Evolutionary conservation across 1,139 yeast species (phyloP).

Genomic region (Trichomonascaceae sp.): DNA sequence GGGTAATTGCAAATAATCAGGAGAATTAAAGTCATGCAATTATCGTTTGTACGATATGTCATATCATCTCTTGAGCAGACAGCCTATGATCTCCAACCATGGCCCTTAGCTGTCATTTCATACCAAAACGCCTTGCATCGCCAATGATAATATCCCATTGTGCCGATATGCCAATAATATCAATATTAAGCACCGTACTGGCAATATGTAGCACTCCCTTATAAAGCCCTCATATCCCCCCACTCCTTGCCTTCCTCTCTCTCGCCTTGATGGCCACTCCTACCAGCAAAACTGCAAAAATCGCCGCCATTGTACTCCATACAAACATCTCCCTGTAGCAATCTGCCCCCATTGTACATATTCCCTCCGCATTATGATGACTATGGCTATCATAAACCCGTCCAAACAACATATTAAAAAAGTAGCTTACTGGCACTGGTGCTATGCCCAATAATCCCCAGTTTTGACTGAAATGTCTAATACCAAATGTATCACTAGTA

Average conservation of each 20-base stretch:
- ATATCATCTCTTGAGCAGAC: no score
- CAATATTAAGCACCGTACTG: no score
- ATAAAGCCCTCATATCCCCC: neutral
- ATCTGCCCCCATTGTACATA: constrained; percentile 3
- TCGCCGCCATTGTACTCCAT: neutral
- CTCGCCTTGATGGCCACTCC: neutral
- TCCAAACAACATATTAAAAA: constrained; percentile 36
- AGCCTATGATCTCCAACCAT: no score
- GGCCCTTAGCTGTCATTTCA: no score
- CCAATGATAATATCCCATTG: no score
- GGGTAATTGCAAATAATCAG: no score
- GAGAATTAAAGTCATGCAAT: no score
- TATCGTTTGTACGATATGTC: no score
- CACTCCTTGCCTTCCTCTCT: neutral
- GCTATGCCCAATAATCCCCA: constrained; percentile 61
- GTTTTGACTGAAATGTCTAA: constrained; percentile 63
- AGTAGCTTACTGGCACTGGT: constrained; percentile 35
- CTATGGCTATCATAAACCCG: constrained; percentile 28
- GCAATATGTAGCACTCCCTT: no score
- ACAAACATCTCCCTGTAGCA: constrained; percentile 5
- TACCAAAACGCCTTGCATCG: no score
- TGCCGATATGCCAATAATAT: no score
- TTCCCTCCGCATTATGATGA: neutral
- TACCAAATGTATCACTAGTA: constrained; percentile 70
- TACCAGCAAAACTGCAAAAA: neutral